Evolutionary conservation across 2,329 filamentous ascomycete species (phyloP), one percentile per base, ranked within the genome.

Genomic region (Apiospora aurea): DNA sequence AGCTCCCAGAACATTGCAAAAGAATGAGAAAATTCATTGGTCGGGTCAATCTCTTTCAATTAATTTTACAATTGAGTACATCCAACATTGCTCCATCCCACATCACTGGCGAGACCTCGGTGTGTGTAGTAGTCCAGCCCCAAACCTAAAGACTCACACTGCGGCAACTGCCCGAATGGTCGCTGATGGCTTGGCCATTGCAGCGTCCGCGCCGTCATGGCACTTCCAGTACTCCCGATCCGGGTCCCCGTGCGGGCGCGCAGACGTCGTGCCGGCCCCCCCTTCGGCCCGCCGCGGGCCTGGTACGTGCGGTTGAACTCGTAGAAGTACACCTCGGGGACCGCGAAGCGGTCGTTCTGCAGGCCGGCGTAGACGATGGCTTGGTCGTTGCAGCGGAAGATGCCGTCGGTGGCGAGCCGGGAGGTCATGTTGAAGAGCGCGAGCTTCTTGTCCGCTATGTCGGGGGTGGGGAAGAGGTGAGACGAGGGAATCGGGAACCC

Each of bases 381-480:
- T 78, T 90, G 85, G 77, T 90, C 87, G 69, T 88, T 81, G 77
- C 89, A 91, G 71, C 88, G 86, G 82, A 90, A 91, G 11, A 86
- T 85, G 69, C 84, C 87, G 78, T 91, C 89, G 2, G 89, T 91
- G 2, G 87, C 85, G 53, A 91, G 81, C 7, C 86, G 86, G 8
- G 86, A 82, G 26, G 85, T 85, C 46, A 87, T 82, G 73, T 89
- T 89, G 83, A 87, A 91, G 2, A 89, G 82, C 72, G 89, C 85
- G 8, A 88, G 83, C 0, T 88, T 85, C 70, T 77, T 72, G 75
- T 86, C 90, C 11, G 83, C 83, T 0, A 84, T 83, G 34, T 80
- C 74, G 26, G 84, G 83, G 41, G 85, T 76, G 0, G 89, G 87
- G 75, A 90, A 89, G 18, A 90, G 83, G 1, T 80, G 79, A 0